Conservation (phyloP, 495 filamentous ascomycete genomes). For the Xylaria bambusicola region DNA sequence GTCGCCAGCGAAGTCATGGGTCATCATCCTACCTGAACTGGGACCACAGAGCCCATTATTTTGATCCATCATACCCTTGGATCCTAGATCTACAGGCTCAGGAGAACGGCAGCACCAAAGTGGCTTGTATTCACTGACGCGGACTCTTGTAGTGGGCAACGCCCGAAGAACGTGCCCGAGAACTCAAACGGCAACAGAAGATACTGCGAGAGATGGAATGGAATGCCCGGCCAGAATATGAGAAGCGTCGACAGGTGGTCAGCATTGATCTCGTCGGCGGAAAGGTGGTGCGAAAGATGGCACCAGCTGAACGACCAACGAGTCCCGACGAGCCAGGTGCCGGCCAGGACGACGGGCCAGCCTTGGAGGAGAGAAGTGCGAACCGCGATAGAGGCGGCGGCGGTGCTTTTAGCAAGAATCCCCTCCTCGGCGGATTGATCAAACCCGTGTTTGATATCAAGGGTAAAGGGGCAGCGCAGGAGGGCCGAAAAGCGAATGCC, state of each 20-base stretch:
- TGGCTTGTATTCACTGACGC: neutral
- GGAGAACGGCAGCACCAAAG: neutral
- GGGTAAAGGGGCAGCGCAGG: conserved; percentile 45
- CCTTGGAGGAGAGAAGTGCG: conserved; percentile 29
- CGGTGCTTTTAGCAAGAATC: conserved; percentile 80
- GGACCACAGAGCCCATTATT: neutral
- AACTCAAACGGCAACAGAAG: conserved; percentile 89
- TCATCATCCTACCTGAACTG: neutral
- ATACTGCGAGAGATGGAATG: conserved; percentile 86
- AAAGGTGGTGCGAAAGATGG: conserved; percentile 77
- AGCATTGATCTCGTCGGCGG: conserved; percentile 80
- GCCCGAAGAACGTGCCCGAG: conserved; percentile 80
- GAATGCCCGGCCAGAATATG: conserved; percentile 86
- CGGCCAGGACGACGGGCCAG: conserved; percentile 25
- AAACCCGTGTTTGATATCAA: conserved; percentile 71
- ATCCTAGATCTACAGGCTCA: neutral
- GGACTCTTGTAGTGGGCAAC: conserved; percentile 64
- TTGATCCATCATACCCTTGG: neutral
- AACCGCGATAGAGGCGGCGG: conserved; percentile 36
- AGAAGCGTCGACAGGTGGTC: conserved; percentile 85
- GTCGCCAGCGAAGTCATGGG: neutral
- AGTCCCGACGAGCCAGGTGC: conserved; percentile 51
- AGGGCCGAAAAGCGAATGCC: conserved; percentile 43
- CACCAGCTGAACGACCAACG: conserved; percentile 53
- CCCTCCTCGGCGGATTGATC: conserved; percentile 76